Conservation (phyloP, 2,329 filamentous ascomycete species). For the Paraphoma sp. region DNA sequence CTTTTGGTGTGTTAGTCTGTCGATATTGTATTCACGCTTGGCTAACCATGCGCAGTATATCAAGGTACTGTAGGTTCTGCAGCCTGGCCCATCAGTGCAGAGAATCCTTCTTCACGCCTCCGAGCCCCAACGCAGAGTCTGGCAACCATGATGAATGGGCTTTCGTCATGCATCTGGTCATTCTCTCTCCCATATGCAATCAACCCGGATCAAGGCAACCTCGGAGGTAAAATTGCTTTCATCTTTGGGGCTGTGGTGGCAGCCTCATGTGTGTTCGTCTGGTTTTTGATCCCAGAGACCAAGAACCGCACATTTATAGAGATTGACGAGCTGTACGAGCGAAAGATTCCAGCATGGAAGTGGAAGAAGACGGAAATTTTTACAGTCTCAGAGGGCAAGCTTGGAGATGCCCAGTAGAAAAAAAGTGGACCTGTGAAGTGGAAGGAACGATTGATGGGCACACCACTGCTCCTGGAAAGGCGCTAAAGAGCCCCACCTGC, state of each 20-base stretch:
- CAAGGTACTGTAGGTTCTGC: conserved; percentile 35
- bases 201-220: conserved; percentile 69
- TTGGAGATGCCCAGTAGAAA: background rate
- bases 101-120: conserved; percentile 54
- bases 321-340: conserved; percentile 20
- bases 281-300: conserved; percentile 78
- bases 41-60: conserved; percentile 3
- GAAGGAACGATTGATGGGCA: background rate
- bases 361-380: conserved; percentile 15
- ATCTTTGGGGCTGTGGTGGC: conserved; percentile 62
- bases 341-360: conserved; percentile 14
- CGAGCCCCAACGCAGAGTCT: conserved; percentile 29
- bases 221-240: conserved; percentile 62
- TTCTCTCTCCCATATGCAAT: conserved; percentile 70
- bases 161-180: conserved; percentile 19
- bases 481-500: background rate
- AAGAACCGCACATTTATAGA: conserved; percentile 62
- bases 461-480: background rate
- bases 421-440: background rate
- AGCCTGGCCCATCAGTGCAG: conserved; percentile 52
- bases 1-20: background rate
- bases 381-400: conserved; percentile 4
- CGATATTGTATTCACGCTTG: background rate
- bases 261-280: conserved; percentile 48
- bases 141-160: conserved; percentile 16